These are phyloP conservation scores for Apiospora marii DNA, from an alignment of 2,329 filamentous ascomycete genomes.

Conservation along the genomic window DNA sequence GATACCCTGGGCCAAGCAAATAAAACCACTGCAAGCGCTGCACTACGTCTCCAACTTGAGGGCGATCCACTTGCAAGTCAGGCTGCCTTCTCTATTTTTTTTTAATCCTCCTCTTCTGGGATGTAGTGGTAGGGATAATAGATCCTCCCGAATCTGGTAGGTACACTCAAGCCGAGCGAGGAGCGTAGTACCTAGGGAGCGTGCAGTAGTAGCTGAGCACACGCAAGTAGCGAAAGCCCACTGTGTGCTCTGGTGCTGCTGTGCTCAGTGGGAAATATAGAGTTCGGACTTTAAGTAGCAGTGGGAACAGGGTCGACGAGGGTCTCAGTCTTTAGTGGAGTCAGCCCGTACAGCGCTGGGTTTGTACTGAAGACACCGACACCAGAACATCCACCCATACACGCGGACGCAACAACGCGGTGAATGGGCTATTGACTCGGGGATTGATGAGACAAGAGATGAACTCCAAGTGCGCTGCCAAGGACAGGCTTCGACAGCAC, in stretches of 20 bases:
- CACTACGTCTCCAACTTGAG: slow-evolving; percentile 18
- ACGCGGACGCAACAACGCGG: slow-evolving; percentile 19
- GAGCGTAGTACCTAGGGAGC: not conserved
- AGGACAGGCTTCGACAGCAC: not conserved
- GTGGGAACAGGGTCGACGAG: not conserved
- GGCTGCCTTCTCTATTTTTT: not conserved
- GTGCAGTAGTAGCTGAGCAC: not conserved
- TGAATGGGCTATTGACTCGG: not conserved
- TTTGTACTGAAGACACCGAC: not conserved
- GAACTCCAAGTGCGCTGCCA: slow-evolving; percentile 12
- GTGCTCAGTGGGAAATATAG: not conserved
- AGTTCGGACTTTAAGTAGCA: not conserved
- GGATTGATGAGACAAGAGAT: slow-evolving; percentile 5
- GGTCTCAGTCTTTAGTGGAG: slow-evolving; percentile 2
- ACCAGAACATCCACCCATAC: not conserved
- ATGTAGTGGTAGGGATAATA: not conserved
- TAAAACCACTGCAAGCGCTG: slow-evolving; percentile 21
- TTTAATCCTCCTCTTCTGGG: slow-evolving; percentile 10
- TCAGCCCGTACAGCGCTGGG: not conserved
- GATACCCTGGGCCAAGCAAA: slow-evolving; percentile 17
- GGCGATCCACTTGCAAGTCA: slow-evolving; percentile 5
- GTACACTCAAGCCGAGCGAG: not conserved
- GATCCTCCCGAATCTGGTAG: not conserved
- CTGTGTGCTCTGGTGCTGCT: not conserved
- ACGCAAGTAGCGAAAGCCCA: not conserved